phyloP scores from a whole-genome alignment of 2,329 filamentous ascomycete species.

The Xylaria sp. region DNA sequence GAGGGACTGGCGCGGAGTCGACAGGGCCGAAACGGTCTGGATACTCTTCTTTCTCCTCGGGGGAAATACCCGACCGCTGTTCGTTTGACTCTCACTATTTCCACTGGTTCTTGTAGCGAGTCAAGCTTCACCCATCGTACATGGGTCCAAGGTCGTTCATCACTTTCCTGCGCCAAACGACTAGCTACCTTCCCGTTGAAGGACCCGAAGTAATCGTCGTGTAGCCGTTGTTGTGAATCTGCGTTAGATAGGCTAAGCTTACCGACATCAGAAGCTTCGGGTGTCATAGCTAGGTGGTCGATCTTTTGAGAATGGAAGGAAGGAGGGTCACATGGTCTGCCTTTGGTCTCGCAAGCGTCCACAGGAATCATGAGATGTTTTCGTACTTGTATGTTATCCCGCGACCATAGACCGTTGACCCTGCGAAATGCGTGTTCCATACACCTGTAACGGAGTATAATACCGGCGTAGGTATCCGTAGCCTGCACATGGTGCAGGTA shows the following conservation, averaged over 20 bases:
- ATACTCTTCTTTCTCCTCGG: constrained; percentile 86
- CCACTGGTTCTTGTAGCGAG: constrained; percentile 69
- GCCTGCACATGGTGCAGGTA: constrained; percentile 88
- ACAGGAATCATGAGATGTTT: constrained; percentile 84
- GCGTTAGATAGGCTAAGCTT: constrained; percentile 27
- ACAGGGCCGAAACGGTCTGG: constrained; percentile 66
- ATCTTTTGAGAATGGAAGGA: constrained; percentile 49
- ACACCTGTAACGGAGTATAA: constrained; percentile 90
- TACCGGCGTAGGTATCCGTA: constrained; percentile 86
- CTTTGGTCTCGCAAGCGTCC: constrained; percentile 85
- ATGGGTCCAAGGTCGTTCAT: constrained; percentile 77
- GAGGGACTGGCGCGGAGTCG: constrained; percentile 70
- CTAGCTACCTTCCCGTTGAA: constrained; percentile 43
- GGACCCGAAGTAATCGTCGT: constrained; percentile 51
- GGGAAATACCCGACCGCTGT: constrained; percentile 89
- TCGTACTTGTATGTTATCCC: constrained; percentile 85
- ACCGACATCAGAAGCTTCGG: constrained; percentile 43
- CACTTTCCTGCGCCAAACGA: constrained; percentile 49
- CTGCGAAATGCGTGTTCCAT: constrained; percentile 81
- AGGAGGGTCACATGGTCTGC: constrained; percentile 67
- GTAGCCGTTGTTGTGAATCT: constrained; percentile 36
- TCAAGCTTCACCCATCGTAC: constrained; percentile 88
- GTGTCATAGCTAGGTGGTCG: constrained; percentile 59
- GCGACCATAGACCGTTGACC: constrained; percentile 92
- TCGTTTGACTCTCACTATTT: constrained; percentile 84